Evolutionary conservation across 768 basidiomycete genomes (phyloP).

Genomic region (Dacryopinax primogenitus): DNA sequence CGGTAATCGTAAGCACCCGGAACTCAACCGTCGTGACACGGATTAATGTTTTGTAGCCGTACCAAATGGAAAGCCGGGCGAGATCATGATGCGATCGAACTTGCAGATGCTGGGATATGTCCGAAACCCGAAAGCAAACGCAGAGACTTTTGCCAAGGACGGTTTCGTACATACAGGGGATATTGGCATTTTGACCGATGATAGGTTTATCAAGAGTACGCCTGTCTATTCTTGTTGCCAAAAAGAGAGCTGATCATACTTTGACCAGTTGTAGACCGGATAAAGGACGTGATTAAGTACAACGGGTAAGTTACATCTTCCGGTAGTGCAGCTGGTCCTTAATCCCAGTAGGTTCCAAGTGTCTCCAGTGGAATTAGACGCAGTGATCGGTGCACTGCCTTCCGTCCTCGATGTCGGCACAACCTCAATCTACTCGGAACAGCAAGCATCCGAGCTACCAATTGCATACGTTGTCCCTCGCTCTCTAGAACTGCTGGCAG

Average conservation of each 20-base stretch:
- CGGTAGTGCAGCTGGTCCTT: not conserved
- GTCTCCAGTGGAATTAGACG: slow-evolving; percentile 21
- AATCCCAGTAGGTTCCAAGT: slow-evolving; percentile 22
- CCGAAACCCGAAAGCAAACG: slow-evolving; percentile 18
- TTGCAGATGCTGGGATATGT: slow-evolving; percentile 20
- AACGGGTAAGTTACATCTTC: slow-evolving; percentile 17
- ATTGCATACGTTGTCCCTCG: slow-evolving; percentile 22
- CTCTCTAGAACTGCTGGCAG: slow-evolving; percentile 15
- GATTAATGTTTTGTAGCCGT: not conserved
- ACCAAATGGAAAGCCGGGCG: slow-evolving; percentile 17
- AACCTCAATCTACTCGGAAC: slow-evolving; percentile 18
- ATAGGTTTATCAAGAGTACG: slow-evolving; percentile 10
- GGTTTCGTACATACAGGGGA: slow-evolving; percentile 23
- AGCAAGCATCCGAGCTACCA: slow-evolving; percentile 22
- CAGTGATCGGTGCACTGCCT: slow-evolving; percentile 18
- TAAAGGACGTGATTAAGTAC: slow-evolving; percentile 23
- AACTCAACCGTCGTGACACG: not conserved
- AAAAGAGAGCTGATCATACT: slow-evolving; percentile 2
- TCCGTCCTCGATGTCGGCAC: slow-evolving; percentile 21
- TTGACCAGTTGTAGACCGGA: not conserved
- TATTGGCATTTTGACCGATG: slow-evolving; percentile 19
- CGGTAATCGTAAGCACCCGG: not conserved
- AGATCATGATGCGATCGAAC: slow-evolving; percentile 19
- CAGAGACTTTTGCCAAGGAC: slow-evolving; percentile 18
- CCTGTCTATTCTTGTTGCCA: slow-evolving; percentile 12